Percentiles rank a stretch among this genome's conserved stretches.
These are phyloP conservation scores for Castanea sativa DNA, from an alignment of 306 rosid species.

Conservation along the genomic window DNA sequence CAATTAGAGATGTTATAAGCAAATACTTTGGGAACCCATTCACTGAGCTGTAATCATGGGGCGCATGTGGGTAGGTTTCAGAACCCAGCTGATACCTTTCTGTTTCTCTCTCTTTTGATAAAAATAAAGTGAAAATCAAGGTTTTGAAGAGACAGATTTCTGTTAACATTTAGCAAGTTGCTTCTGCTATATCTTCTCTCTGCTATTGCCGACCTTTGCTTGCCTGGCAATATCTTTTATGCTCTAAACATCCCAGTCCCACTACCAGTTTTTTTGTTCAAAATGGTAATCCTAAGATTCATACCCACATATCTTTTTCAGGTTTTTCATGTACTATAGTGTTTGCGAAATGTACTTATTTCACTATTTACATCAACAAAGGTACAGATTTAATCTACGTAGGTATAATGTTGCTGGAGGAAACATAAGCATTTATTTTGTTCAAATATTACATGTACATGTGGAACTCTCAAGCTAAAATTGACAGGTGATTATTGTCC, in stretches of 20 bases:
- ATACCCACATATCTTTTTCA: conserved; percentile 7
- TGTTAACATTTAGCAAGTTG: conserved; percentile 30
- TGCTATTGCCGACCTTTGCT: conserved; percentile 21
- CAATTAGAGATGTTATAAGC: conserved; percentile 29
- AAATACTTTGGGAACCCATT: conserved; percentile 43
- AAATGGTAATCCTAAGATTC: not conserved
- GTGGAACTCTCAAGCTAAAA: too few relatives aligned
- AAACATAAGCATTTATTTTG: too few relatives aligned
- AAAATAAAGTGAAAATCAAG: not conserved
- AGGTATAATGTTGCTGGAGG: too few relatives aligned
- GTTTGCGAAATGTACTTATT: not conserved
- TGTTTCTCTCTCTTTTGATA: conserved; percentile 23
- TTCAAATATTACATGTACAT: too few relatives aligned
- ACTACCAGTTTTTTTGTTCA: conserved; percentile 20
- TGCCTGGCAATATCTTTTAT: conserved; percentile 47
- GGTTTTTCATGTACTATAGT: conserved; percentile 2
- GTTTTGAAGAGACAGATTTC: conserved; percentile 25
- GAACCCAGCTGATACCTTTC: conserved; percentile 25
- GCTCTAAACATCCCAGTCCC: conserved; percentile 22
- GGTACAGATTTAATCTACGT: too few relatives aligned
- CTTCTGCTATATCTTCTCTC: conserved; percentile 37
- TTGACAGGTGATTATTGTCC: too few relatives aligned
- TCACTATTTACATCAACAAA: conserved; percentile 1
- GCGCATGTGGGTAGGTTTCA: conserved; percentile 62
- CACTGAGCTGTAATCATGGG: conserved; percentile 67